Percentiles rank a stretch among this genome's conserved stretches.
These are phyloP conservation scores for Solanum stenotomum DNA, from an alignment of 257 asterid genomes.

Conservation along the genomic window DNA sequence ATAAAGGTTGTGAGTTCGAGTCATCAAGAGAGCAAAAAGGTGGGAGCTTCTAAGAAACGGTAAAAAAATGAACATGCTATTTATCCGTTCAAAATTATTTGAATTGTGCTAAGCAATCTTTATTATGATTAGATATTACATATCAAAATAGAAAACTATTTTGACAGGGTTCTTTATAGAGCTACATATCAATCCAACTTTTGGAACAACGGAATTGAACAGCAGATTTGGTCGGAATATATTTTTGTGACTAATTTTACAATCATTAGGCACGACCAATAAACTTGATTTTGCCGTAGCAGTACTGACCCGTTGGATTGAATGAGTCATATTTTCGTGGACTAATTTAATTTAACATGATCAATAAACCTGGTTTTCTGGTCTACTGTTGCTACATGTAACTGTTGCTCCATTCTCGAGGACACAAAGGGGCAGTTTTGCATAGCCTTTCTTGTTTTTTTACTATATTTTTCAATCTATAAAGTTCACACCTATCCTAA, in stretches of 20 bases:
- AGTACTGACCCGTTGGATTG: background rate
- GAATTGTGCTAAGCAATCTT: background rate
- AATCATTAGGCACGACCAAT: background rate
- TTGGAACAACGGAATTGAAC: background rate
- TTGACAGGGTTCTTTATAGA: background rate
- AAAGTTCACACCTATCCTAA: background rate
- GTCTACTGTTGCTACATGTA: background rate
- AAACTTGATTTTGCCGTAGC: background rate
- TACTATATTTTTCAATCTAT: background rate
- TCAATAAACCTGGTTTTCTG: background rate
- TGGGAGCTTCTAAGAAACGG: background rate
- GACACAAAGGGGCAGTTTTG: slow-evolving; percentile 1
- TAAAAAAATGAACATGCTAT: background rate
- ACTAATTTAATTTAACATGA: background rate
- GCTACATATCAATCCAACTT: background rate
- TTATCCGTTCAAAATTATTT: background rate
- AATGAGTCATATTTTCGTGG: background rate
- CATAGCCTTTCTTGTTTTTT: background rate
- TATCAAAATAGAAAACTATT: background rate
- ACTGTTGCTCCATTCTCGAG: slow-evolving; percentile 1
- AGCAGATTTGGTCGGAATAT: background rate
- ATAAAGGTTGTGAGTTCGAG: background rate
- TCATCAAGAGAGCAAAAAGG: no score
- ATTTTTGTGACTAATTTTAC: background rate
- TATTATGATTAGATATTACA: background rate